Base-by-base conservation (phyloP, 2,329 filamentous ascomycete genomes). In the Elsinoe ampelina region DNA sequence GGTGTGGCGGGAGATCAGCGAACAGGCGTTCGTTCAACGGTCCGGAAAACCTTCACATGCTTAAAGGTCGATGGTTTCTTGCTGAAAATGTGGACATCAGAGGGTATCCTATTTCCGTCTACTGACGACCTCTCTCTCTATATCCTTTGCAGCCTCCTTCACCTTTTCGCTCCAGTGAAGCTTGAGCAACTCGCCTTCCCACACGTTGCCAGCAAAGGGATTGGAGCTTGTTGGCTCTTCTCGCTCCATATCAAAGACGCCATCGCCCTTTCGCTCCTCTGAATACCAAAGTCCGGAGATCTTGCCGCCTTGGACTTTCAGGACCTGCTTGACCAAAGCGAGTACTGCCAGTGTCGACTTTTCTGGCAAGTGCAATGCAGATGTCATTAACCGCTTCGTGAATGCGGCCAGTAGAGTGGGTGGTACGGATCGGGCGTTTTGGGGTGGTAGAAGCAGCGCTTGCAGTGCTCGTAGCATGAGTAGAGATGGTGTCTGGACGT, bases 401-500 rank as follows among this genome's bases (percentile, higher is more conserved):
- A 97, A 98, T 10, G 90, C 88, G 11, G 89, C 92, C n/a, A 97
- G 79, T 13, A 90, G 84, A 17, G 91, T 72, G 0, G 91, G 90
- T 0, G 93, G 89, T 2, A 90, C 80, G 58, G 86, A 79, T 66
- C 87, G 80, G 65, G 89, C 77, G 70, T 86, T 81, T 72, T 85
- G 82, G 47, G 82, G 75, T 0, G 92, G 89, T 0, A 95, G 78
- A 17, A 98, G 82, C 32, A 91, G 82, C 1, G 86, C 85, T 5
- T 88, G 87, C 5, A 98, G 78, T 54, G 89, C 93, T 61, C 91
- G 87, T 60, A 97, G 80, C 55, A 98, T 82, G 22, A 98, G 84
- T 15, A 96, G 90, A 1, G 91, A 93, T 0, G 91, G 95, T 0
- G 93, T 98, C 67, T 95, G 87, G 57, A 96, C 84, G 73, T 98